Conservation (phyloP, 106 monocot genomes). For the Dendrobium catenatum region DNA sequence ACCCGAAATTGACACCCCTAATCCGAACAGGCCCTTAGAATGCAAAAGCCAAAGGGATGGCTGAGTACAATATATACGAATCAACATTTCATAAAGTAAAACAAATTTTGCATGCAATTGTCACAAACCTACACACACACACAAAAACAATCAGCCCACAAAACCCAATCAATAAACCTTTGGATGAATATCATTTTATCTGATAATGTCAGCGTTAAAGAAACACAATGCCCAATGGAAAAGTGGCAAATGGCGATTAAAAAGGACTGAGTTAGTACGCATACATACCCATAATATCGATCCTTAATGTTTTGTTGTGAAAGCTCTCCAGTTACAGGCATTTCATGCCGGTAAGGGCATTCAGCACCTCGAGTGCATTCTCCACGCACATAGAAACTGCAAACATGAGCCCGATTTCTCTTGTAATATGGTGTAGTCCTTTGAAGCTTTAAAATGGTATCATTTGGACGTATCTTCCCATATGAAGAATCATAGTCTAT, state of each 20-base stretch:
- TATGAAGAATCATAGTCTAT: constrained; percentile 95
- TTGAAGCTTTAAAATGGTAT: constrained; percentile 97
- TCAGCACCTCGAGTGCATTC: constrained; percentile 96
- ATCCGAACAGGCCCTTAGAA: too few relatives aligned
- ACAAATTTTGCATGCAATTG: too few relatives aligned
- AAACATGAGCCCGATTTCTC: constrained; percentile 94
- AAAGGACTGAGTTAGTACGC: not conserved
- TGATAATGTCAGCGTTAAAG: not conserved
- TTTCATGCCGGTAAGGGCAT: constrained; percentile 98
- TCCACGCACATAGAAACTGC: constrained; percentile 91
- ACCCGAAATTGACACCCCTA: too few relatives aligned
- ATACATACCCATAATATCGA: constrained; percentile 93
- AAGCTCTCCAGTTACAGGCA: constrained; percentile 89
- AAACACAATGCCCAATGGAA: too few relatives aligned
- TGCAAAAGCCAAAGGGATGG: too few relatives aligned
- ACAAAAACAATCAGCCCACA: too few relatives aligned
- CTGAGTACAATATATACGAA: too few relatives aligned
- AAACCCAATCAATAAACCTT: too few relatives aligned
- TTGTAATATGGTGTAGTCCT: constrained; percentile 99
- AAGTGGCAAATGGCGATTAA: not conserved
- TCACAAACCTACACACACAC: too few relatives aligned
- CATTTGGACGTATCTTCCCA: constrained; percentile 84
- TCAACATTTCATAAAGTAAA: too few relatives aligned
- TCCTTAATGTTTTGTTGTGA: constrained; percentile 99
- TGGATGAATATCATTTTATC: not conserved